Base-by-base conservation (phyloP, 257 asterid species). In the Handroanthus guayacan region DNA sequence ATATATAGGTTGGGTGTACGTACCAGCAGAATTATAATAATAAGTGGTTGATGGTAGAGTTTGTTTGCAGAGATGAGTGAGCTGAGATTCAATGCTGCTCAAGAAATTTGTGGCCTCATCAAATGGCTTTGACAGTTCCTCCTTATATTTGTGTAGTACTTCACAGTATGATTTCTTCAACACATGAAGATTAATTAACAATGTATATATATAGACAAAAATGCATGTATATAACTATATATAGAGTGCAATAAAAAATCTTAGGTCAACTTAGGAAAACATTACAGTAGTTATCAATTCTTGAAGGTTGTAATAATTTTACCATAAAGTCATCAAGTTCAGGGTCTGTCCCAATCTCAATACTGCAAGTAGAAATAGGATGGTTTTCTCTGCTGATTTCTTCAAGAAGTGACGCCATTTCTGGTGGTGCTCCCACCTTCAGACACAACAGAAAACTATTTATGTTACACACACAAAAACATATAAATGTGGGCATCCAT, bases 281-380 rank as follows among this genome's bases (percentile, higher is more conserved):
- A 39, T 38, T 37, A 20, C 14, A 13, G n/a, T 62, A 37, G 5
- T 11, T 61, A 39, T 39, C 3, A 39, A 3, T 62, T 13, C 11
- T 18, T 41, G 31, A 25, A 12, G 17, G 10, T 9, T 7, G 4
- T 5, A 11, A 1, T 36, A n/a, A 13, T 37, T 58, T 80, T 78
- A 93, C 98, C 97, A 93, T 93, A 78, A 93, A 93, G 39, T 84
- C 78, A 74, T 93, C 98, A 17, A 93, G 97, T 67, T 91, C 86
- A 60, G 97, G 96, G 74, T 93, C 95, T 9, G 85, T 45, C 69
- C 92, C 96, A 18, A 91, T 83, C 75, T 84, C 77, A 45, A 31
- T 43, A 48, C 76, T 62, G 52, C 11, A 47, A n/a, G 69, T 44
- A 4, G 75, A 71, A 34, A 80, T 14, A 5, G 74, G 79, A 14